A percentile compares a stretch with the other conserved stretches of the same genome.
phyloP scores from a whole-genome alignment of 139 green algal species.

The Ettlia oleoabundans region DNA sequence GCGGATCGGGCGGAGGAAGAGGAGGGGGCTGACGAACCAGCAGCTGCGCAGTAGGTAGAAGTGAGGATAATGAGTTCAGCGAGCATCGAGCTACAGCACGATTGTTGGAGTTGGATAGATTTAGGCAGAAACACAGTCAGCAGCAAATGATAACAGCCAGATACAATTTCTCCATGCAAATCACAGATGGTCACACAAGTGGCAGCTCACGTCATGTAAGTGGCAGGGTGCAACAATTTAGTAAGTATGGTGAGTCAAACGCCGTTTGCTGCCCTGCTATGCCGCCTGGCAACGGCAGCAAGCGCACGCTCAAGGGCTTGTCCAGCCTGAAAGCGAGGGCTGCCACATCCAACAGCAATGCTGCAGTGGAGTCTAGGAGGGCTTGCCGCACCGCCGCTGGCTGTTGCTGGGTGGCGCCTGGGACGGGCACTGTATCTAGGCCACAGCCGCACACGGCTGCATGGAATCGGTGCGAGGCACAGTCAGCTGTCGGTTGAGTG shows the following conservation, averaged over 20 bases:
- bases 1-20: too few species aligned
- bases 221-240: constrained; percentile 47
- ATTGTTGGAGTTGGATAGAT: too few species aligned
- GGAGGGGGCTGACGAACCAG: too few species aligned
- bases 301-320: constrained; percentile 55
- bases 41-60: too few species aligned
- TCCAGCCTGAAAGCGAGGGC: constrained; percentile 35
- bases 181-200: neutral
- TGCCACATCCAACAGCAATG: constrained; percentile 26
- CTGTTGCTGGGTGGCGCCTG: constrained; percentile 21
- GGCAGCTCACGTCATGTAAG: constrained; percentile 29
- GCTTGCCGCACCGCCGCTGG: neutral
- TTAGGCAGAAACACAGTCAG: too few species aligned
- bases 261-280: constrained; percentile 30
- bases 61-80: too few species aligned
- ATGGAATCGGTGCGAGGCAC: too few species aligned
- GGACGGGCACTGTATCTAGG: constrained; percentile 63
- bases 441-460: constrained; percentile 62
- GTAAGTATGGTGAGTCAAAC: constrained; percentile 59
- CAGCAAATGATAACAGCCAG: too few species aligned
- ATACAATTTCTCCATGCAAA: neutral
- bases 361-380: constrained; percentile 21
- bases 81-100: too few species aligned
- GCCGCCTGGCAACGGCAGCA: constrained; percentile 58
- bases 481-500: too few species aligned